Conservation (phyloP, 2,329 filamentous ascomycete species). For the Colletotrichum spinosum region DNA sequence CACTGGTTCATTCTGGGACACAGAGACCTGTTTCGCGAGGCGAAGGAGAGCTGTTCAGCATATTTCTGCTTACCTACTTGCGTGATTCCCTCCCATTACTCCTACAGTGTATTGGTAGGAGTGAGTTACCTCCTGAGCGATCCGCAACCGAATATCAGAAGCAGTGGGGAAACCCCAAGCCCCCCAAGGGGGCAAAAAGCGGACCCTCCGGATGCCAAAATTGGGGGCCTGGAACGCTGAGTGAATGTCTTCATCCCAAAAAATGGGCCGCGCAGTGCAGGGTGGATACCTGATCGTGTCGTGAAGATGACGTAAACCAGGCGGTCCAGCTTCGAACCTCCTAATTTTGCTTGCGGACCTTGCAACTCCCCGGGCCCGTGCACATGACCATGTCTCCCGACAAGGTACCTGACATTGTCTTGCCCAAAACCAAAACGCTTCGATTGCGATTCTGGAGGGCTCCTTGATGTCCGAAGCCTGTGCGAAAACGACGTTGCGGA, state of each 20-base stretch:
- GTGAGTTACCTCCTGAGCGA: not conserved
- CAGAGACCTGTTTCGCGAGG: too few relatives aligned
- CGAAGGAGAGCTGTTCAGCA: too few relatives aligned
- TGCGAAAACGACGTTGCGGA: not conserved
- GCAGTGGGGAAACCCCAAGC: too few relatives aligned
- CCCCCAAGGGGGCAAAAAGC: slow-evolving; percentile 23
- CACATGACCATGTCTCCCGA: slow-evolving; percentile 29
- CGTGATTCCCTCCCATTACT: too few relatives aligned
- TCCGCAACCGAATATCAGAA: not conserved
- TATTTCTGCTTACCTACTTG: too few relatives aligned
- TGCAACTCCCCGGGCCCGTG: slow-evolving; percentile 32
- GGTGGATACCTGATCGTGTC: slow-evolving; percentile 14
- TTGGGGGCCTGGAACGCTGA: slow-evolving; percentile 5
- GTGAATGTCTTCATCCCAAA: slow-evolving; percentile 25
- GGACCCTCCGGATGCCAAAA: slow-evolving; percentile 23
- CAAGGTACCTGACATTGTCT: slow-evolving; percentile 3
- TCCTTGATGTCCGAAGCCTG: slow-evolving; percentile 15
- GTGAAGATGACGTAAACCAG: slow-evolving; percentile 30
- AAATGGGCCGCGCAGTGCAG: slow-evolving; percentile 11
- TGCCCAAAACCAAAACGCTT: slow-evolving; percentile 9
- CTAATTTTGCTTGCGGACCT: slow-evolving; percentile 30
- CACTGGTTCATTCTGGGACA: too few relatives aligned
- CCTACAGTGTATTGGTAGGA: too few relatives aligned
- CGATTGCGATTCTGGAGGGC: not conserved
- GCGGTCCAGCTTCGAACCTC: too few relatives aligned